Evolutionary conservation across 306 rosid genomes (phyloP).

Genomic region (Cucumis cinereus): DNA sequence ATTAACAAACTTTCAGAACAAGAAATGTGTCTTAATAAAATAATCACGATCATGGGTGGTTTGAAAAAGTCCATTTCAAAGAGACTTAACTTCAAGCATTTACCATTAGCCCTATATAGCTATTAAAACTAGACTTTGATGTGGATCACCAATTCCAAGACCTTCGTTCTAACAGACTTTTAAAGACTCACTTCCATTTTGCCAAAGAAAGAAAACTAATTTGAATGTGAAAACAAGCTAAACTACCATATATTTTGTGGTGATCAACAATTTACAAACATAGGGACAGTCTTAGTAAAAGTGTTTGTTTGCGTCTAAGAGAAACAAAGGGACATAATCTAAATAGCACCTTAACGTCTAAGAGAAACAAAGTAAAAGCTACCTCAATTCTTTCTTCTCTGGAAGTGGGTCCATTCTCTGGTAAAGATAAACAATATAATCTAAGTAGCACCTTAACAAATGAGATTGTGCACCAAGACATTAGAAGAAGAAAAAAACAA

Average conservation of each 20-base stretch:
- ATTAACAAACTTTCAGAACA: too few relatives aligned
- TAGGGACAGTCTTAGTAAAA: background rate
- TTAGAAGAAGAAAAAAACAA: background rate
- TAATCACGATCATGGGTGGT: too few relatives aligned
- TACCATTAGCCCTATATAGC: too few relatives aligned
- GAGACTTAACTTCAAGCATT: too few relatives aligned
- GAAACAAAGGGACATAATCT: too few relatives aligned
- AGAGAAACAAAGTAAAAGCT: background rate
- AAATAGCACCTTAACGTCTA: too few relatives aligned
- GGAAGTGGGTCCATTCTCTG: constrained; percentile 86
- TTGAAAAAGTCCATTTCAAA: too few relatives aligned
- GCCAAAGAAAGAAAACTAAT: constrained; percentile 19
- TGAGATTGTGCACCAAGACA: constrained; percentile 45
- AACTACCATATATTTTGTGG: background rate
- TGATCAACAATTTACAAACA: background rate
- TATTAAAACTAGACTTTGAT: too few relatives aligned
- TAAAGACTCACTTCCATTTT: too few relatives aligned
- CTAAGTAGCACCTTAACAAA: constrained; percentile 69
- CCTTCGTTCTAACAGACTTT: too few relatives aligned
- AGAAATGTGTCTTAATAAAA: too few relatives aligned
- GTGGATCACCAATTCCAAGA: too few relatives aligned
- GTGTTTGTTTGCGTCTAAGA: background rate
- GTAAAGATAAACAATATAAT: constrained; percentile 67
- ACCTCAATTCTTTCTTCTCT: constrained; percentile 95
- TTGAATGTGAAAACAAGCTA: background rate